Evolutionary conservation across 768 basidiomycete genomes (phyloP).

Genomic region (Butyriboletus loyo): DNA sequence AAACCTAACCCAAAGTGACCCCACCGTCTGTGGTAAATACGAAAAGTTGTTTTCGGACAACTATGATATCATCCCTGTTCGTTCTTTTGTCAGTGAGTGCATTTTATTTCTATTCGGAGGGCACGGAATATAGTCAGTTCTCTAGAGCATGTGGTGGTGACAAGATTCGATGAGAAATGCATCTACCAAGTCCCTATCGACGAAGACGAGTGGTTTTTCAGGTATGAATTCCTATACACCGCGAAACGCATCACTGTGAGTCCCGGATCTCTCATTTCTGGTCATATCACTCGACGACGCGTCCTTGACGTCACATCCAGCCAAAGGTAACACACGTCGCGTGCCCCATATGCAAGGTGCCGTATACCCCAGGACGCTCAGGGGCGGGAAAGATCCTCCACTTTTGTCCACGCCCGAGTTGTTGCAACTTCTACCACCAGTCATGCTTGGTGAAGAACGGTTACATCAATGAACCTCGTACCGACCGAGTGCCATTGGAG

Average conservation of each 20-base stretch:
- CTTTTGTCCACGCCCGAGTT: slow-evolving; percentile 53
- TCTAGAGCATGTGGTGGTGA: slow-evolving; percentile 36
- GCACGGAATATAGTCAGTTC: not conserved
- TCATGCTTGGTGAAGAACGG: slow-evolving; percentile 38
- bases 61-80: slow-evolving; percentile 44
- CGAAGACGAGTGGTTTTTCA: slow-evolving; percentile 42
- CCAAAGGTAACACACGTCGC: slow-evolving; percentile 38
- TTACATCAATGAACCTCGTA: slow-evolving; percentile 21
- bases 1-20: slow-evolving; percentile 33
- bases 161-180: slow-evolving; percentile 37
- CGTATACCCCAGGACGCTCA: slow-evolving; percentile 47
- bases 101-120: not conserved
- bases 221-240: slow-evolving; percentile 42
- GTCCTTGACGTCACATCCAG: slow-evolving; percentile 25
- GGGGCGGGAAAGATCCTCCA: slow-evolving; percentile 41
- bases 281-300: not conserved
- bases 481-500: slow-evolving; percentile 32
- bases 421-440: slow-evolving; percentile 48
- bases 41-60: slow-evolving; percentile 52
- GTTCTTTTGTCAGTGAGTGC: slow-evolving; percentile 44
- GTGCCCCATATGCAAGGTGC: slow-evolving; percentile 42
- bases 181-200: slow-evolving; percentile 40
- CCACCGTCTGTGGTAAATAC: slow-evolving; percentile 38
- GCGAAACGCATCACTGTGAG: slow-evolving; percentile 36
- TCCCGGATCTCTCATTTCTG: not conserved